Evolutionary conservation across 257 asterid genomes (phyloP).

Genomic region (Linaria vulgaris): DNA sequence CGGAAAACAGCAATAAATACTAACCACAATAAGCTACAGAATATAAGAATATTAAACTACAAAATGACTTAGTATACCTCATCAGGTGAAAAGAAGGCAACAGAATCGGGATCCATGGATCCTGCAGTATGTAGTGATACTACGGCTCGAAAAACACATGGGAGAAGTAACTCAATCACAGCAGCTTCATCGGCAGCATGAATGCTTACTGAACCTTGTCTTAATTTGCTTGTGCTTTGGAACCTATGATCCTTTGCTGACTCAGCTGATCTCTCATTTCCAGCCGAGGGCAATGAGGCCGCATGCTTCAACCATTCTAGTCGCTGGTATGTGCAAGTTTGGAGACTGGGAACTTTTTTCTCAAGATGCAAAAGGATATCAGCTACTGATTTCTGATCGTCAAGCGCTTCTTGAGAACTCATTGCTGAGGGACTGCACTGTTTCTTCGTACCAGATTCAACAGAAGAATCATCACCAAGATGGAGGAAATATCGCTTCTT

Average conservation of each 20-base stretch:
- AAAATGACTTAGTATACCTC: conserved; percentile 53
- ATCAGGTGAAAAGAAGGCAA: conserved; percentile 89
- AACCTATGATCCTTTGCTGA: conserved; percentile 58
- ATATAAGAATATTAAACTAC: conserved; percentile 10
- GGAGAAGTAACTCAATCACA: conserved; percentile 69
- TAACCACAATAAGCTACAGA: conserved; percentile 20
- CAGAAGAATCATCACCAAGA: conserved; percentile 55
- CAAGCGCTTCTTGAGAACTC: conserved; percentile 49
- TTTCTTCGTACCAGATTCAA: conserved; percentile 63
- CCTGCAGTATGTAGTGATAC: conserved; percentile 88
- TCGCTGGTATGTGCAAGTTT: conserved; percentile 67
- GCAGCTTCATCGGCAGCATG: conserved; percentile 64
- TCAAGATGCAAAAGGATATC: conserved; percentile 64
- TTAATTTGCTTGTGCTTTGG: conserved; percentile 50
- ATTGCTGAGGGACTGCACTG: conserved; percentile 44
- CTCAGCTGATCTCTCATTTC: conserved; percentile 49
- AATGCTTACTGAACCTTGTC: conserved; percentile 53
- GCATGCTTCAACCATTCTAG: conserved; percentile 90
- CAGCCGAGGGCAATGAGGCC: conserved; percentile 54
- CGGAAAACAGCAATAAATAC: conserved; percentile 10
- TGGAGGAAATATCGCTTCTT: conserved; percentile 85
- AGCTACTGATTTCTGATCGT: conserved; percentile 53
- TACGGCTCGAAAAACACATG: conserved; percentile 76
- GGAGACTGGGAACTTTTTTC: conserved; percentile 69
- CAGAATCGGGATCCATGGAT: conserved; percentile 78